Evolutionary conservation across 176 grass and related monocot species (phyloP), one percentile per base, ranked within the genome.

Genomic region (Pharus latifolius): DNA sequence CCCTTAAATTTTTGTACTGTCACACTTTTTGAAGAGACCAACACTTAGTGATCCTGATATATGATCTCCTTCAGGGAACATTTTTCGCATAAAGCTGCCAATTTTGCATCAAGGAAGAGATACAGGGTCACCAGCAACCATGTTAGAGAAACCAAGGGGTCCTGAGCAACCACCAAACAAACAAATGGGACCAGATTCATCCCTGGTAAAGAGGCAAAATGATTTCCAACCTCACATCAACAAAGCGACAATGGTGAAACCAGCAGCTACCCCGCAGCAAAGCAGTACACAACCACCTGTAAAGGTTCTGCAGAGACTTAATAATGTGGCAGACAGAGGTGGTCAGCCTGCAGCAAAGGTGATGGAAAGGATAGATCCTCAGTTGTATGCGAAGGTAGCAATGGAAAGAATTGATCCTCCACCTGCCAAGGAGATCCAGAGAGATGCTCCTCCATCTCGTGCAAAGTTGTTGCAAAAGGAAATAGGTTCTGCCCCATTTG

Each of bases 71-170:
- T 7, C 57, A 85, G 83, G 71, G 15, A 80, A 48, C 18, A 19
- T 80, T 0, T 19, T 85, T 22, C 83, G 77, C 16, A 64, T 85
- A 11, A 85, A 80, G 49, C 48, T 85, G n/a, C n/a, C n/a, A n/a
- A n/a, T n/a, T n/a, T n/a, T n/a, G n/a, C n/a, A n/a, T n/a, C n/a
- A n/a, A 4, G 75, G 56, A 56, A 70, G 70, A 16, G 57, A 75
- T 26, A 63, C 32, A 24, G 77, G 70, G 42, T 33, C 63, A 6
- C 71, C 32, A 1, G 27, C 56, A 26, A 25, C 40, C 17, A 17
- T 49, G 17, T 23, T 20, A 23, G 70, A 80, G 63, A 74, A 60
- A 48, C 32, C 45, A 31, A 62, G n/a, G 45, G 54, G 30, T 70
- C 13, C 1, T 55, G 70, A 26, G 10, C 76, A 75, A 41, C 22